These are phyloP conservation scores for Eutrema yunnanense DNA, from an alignment of 345 rosid genomes.

Conservation along the genomic window DNA sequence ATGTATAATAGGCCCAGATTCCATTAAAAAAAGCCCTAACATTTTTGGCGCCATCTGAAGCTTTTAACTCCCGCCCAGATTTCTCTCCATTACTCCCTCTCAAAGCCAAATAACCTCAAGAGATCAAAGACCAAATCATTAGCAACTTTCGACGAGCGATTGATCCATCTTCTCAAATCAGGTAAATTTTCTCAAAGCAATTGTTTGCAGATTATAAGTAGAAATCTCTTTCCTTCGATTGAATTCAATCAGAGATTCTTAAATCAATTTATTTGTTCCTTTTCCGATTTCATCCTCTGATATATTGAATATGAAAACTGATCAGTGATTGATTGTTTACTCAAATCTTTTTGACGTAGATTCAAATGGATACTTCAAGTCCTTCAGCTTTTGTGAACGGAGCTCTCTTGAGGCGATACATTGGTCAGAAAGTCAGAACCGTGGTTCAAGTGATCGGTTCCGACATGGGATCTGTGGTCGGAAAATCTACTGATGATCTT, in stretches of 20 bases:
- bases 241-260: not conserved
- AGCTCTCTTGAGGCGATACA: conserved; percentile 42
- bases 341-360: not conserved
- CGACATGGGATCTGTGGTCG: conserved; percentile 46
- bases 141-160: not conserved
- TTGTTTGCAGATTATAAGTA: not conserved
- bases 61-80: conserved; percentile 14
- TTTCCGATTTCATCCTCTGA: not conserved
- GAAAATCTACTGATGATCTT: conserved; percentile 64
- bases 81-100: too few relatives aligned
- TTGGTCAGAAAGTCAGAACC: conserved; percentile 65
- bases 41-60: conserved; percentile 14
- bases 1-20: not conserved
- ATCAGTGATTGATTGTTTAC: too few relatives aligned
- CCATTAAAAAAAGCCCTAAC: not conserved
- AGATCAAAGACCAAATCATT: not conserved
- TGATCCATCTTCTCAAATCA: conserved; percentile 15
- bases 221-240: not conserved
- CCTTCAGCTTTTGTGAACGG: conserved; percentile 91
- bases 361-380: conserved; percentile 63
- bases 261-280: not conserved
- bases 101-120: not conserved
- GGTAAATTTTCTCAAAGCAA: not conserved
- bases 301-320: not conserved
- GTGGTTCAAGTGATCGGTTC: conserved; percentile 60